Evolutionary conservation across 2,329 filamentous ascomycete genomes (phyloP).

Genomic region (Phialophora verrucosa): DNA sequence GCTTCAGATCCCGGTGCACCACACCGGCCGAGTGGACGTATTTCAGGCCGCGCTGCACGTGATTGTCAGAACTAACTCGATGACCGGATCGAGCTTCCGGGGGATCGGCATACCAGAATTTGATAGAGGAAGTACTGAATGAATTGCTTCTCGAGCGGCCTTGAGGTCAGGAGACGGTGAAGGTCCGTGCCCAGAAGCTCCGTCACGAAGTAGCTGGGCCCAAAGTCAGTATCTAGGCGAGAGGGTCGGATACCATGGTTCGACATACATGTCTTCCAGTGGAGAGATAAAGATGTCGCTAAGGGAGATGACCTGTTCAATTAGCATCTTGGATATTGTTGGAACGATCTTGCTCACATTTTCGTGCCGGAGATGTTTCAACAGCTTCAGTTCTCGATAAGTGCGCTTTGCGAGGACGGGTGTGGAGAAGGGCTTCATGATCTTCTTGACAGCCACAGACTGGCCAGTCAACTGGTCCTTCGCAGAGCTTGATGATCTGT

Average conservation of each 20-base stretch:
- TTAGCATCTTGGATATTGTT: constrained; percentile 19
- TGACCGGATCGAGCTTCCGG: constrained; percentile 16
- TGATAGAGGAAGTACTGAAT: constrained; percentile 99
- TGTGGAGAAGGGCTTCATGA: constrained; percentile 99
- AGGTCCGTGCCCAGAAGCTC: constrained; percentile 96
- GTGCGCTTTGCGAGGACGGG: constrained; percentile 96
- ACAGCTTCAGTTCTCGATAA: constrained; percentile 93
- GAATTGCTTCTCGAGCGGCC: constrained; percentile 98
- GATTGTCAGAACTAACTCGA: constrained; percentile 24
- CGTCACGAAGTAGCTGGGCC: constrained; percentile 88
- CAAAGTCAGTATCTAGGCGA: constrained; percentile 34
- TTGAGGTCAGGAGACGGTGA: constrained; percentile 90
- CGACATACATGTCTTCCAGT: constrained; percentile 89
- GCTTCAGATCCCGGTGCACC: constrained; percentile 96
- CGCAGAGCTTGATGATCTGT: constrained; percentile 71
- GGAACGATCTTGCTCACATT: constrained; percentile 67
- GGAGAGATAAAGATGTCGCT: constrained; percentile 99
- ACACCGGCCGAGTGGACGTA: constrained; percentile 99
- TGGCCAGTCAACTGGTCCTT: constrained; percentile 97
- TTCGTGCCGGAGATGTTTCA: constrained; percentile 96
- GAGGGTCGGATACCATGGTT: constrained; percentile 16
- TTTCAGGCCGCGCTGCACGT: constrained; percentile 83
- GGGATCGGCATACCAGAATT: constrained; percentile 75
- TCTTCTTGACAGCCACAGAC: constrained; percentile 99
- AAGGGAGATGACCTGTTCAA: constrained; percentile 82